Base-by-base conservation (phyloP, 305 asterid species). In the Euphrasia arctica region DNA sequence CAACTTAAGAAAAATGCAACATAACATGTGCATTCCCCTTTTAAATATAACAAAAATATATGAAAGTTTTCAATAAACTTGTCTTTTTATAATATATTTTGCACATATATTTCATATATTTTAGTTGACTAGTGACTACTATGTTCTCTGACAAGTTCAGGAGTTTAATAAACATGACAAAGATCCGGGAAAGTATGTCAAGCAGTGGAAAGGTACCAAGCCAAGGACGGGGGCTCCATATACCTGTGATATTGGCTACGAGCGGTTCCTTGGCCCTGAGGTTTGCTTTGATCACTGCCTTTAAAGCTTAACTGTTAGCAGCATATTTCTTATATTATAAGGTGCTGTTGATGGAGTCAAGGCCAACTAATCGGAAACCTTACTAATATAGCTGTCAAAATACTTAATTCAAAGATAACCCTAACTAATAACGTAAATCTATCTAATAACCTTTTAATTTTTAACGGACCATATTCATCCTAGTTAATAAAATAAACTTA, bases 231-330 rank as follows among this genome's bases (percentile, higher is more conserved):
- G 98, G 72, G 97, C 97, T 36, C 87, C 97, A 5, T 92, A 87
- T 74, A 65, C 94, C 62, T 92, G 97, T 79, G 98, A 92, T 69
- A 60, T 89, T 54, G 97, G 97, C 82, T 92, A 92, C 77, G 98
- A 92, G 63, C 83, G 96, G 62, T 92, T 92, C 76, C 97, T 92
- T 72, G 98, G 97, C 56, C 98, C 98, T 10, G 98, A 92, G 98
- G 97, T 89, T 50, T 59, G 84, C 32, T 48, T 47, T 50, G 55
- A 50, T 50, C 55, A 50, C 55, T 50, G 11, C 36, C 50, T 79
- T 61, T 39, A 60, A 60, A 60, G 59, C 72, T 65, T 50, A 50
- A 18, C 55, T 14, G 10, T 50, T 39, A 49, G 55, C 55, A 50
- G 55, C 55, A 15, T 6, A 50, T 50, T 50, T 50, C 29, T 13